Conservation (phyloP, 768 basidiomycete genomes). For the Exsudoporus frostii region DNA sequence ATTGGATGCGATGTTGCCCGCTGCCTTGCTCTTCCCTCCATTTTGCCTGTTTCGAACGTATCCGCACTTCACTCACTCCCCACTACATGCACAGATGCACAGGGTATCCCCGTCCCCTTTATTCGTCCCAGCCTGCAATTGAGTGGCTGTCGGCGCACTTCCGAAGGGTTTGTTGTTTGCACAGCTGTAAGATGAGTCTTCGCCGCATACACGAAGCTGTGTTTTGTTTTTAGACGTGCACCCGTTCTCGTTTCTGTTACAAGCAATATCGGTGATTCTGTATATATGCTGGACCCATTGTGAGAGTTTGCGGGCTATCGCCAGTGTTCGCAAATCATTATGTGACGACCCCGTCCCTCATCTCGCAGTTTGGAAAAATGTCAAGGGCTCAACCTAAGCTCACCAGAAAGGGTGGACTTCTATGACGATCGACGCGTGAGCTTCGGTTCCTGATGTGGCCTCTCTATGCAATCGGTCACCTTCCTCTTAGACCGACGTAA, state of each 20-base stretch:
- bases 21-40: slow-evolving; percentile 21
- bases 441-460: slow-evolving; percentile 25
- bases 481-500: slow-evolving; percentile 15
- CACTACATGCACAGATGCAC: slow-evolving; percentile 6
- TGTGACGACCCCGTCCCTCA: not conserved
- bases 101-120: slow-evolving; percentile 9
- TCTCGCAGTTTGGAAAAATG: slow-evolving; percentile 15
- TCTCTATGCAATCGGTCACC: slow-evolving; percentile 7
- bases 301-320: not conserved
- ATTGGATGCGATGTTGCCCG: slow-evolving; percentile 13
- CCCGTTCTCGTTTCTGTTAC: not conserved
- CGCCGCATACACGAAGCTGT: slow-evolving; percentile 12
- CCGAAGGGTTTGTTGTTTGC: slow-evolving; percentile 12
- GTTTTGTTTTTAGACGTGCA: slow-evolving; percentile 9
- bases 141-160: slow-evolving; percentile 3
- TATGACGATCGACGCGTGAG: slow-evolving; percentile 26
- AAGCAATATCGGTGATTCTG: not conserved
- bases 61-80: slow-evolving; percentile 6
- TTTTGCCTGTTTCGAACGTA: slow-evolving; percentile 16
- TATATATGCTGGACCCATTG: not conserved
- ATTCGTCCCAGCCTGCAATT: slow-evolving; percentile 3
- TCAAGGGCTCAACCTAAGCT: slow-evolving; percentile 22
- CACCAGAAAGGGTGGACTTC: slow-evolving; percentile 20
- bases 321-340: slow-evolving; percentile 1
- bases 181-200: slow-evolving; percentile 27